Evolutionary conservation across 371 early-diverging fungal species (phyloP).

Genomic region (Syncephalastrum monosporum): DNA sequence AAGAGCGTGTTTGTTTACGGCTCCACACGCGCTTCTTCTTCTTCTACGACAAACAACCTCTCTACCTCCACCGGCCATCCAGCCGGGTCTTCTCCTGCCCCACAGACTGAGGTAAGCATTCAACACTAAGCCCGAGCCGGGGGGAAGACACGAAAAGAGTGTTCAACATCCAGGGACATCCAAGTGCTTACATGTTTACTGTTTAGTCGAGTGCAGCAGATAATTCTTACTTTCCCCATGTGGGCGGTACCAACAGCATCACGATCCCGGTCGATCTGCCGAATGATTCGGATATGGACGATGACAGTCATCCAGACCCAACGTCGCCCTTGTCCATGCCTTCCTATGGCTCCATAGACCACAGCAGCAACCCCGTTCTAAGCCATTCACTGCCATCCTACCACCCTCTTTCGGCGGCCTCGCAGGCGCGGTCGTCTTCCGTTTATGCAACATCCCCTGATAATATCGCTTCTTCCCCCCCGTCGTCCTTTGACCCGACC

Average conservation of each 20-base stretch:
- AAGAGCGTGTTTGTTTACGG: slow-evolving; percentile 28
- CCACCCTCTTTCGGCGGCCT: slow-evolving; percentile 9
- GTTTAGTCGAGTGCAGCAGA: neutral
- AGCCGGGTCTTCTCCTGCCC: too few relatives aligned
- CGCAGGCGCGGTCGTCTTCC: slow-evolving; percentile 19
- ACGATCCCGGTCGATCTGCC: slow-evolving; percentile 34
- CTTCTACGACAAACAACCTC: slow-evolving; percentile 7
- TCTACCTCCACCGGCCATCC: neutral
- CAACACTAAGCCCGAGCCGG: too few relatives aligned
- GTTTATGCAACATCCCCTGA: slow-evolving; percentile 9
- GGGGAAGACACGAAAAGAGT: too few relatives aligned
- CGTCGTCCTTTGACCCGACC: slow-evolving; percentile 6
- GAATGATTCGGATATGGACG: slow-evolving; percentile 34
- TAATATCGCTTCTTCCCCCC: neutral
- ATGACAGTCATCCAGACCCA: slow-evolving; percentile 14
- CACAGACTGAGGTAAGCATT: too few relatives aligned
- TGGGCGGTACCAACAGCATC: slow-evolving; percentile 25
- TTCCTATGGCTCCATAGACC: slow-evolving; percentile 1
- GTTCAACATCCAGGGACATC: too few relatives aligned
- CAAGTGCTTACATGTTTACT: too few relatives aligned
- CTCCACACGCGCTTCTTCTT: slow-evolving; percentile 23
- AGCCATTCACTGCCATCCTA: slow-evolving; percentile 22
- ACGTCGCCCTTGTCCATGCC: slow-evolving; percentile 17
- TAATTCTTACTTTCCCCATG: slow-evolving; percentile 17
- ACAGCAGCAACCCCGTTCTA: slow-evolving; percentile 2